Evolutionary conservation across 768 basidiomycete genomes (phyloP), one percentile per base, ranked within the genome.

Genomic region (Tylopilus cervinicoccineus): DNA sequence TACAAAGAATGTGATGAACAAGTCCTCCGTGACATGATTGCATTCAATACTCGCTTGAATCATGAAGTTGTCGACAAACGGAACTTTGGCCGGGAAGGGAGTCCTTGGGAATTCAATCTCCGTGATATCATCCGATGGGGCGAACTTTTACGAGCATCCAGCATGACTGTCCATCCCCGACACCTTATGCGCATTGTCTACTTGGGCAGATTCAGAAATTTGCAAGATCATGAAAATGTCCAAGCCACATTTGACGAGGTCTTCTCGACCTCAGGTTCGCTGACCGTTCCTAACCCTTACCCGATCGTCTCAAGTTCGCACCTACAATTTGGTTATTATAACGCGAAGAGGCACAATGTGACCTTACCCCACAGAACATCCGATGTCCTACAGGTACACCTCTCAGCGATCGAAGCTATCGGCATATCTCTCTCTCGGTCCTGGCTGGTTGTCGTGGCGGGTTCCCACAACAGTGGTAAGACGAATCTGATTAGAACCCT

Each of bases 21-120:
- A 3, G 60, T 78, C 14, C 68, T 96, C 22, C 73, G 76, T 31
- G 68, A 69, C 38, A 95, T 98, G 90, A 90, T 98, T 43, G 57
- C 74, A 2, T 96, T 87, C 73, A 97, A 93, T 62, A 71, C 75
- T 47, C 72, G 72, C 11, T 72, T 98, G 38, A 83, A 84, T 43
- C 74, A 81, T 8, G 81, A 84, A 58, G 81, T 87, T 9, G 80
- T 79, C 54, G 56, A 79, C 19, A 77, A 78, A 43, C 78, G 80
- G 17, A 54, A 75, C 3, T 92, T 96, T 63, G 93, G 79, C 3
- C 75, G 80, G 31, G 80, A 86, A 45, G 94, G 94, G 9, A 76
- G 80, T 47, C 96, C 95, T 5, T 99, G 95, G 95, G 95, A 99
- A 63, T 96, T 98, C 74, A 99, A 99, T 64, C 75, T 99, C 26